phyloP scores from a whole-genome alignment of 495 filamentous ascomycete genomes.

The Cercophora scortea region DNA sequence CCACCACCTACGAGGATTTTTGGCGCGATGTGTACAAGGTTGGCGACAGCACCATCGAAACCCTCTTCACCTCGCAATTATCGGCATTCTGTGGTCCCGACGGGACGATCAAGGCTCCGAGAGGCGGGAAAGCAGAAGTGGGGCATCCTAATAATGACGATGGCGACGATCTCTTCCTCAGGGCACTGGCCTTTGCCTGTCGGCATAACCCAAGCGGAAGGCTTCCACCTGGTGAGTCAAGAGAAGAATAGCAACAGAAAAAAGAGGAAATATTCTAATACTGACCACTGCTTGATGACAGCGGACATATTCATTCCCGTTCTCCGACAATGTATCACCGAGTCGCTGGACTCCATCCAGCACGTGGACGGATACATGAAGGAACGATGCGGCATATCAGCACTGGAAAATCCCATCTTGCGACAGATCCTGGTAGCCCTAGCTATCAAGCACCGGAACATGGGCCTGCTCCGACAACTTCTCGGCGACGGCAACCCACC shows the following conservation, averaged over 20 bases:
- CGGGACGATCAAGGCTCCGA: neutral
- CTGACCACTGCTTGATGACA: neutral
- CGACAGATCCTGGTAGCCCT: neutral
- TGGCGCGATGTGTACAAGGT: neutral
- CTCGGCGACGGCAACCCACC: neutral
- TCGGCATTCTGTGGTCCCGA: neutral
- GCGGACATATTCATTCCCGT: neutral
- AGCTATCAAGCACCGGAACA: neutral
- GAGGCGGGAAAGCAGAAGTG: too few relatives aligned
- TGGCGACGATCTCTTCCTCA: neutral
- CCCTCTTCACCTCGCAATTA: neutral
- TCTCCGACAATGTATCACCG: neutral
- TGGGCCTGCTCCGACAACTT: neutral
- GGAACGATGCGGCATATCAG: neutral
- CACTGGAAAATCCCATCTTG: neutral
- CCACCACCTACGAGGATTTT: neutral
- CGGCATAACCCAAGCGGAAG: neutral
- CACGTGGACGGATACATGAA: neutral
- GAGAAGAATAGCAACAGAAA: too few relatives aligned
- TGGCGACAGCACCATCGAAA: neutral
- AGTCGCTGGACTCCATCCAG: neutral
- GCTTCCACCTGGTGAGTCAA: neutral
- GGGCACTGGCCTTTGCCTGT: neutral
- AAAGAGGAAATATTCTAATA: neutral
- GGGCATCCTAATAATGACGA: neutral